Base-by-base conservation (phyloP, 768 basidiomycete species). In the Lactarius quietus region DNA sequence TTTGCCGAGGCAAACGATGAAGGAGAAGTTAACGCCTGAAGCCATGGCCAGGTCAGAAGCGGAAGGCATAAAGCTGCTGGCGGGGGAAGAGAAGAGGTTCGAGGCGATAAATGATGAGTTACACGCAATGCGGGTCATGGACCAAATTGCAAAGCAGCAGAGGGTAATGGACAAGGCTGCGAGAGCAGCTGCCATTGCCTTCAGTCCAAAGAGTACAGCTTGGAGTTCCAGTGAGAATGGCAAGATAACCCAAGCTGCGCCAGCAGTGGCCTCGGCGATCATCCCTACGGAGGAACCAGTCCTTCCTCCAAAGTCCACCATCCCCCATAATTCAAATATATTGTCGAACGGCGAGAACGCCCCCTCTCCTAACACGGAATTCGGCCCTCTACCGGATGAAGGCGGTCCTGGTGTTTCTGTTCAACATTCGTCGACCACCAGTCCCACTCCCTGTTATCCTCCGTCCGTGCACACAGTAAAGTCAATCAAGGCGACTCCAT, bases 161-260 rank as follows among this genome's bases (percentile, higher is more conserved):
- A 66, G 65, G 6, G 26, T 26, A 29, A 8, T 17, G 4, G 65
- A 62, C 57, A 66, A 8, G 36, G 65, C 57, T 29, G 20, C 26
- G 36, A 66, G 48, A 26, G 29, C n/a, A 23, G 45, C 12, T 1
- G 35, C 61, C 6, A 23, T 15, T 15, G 12, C 28, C 15, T 3
- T 23, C 4, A 54, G 48, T 18, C 57, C 61, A 28, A 66, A 14
- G 9, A 62, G 51, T 18, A 48, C 65, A 35, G 57, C 57, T 38
- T 26, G 55, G 31, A n/a, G n/a, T 17, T 41, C 38, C 33, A 45
- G 55, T n/a, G 41, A 20, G 41, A 9, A 20, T 20, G 6, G 29
- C 43, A 57, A 39, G n/a, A 1, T 57, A 23, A 7, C 8, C 8
- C 3, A 15, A 17, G 39, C 41, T 17, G 36, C 59, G 18, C 51